phyloP scores from a whole-genome alignment of 495 filamentous ascomycete genomes.

The Penicillium pulvis region DNA sequence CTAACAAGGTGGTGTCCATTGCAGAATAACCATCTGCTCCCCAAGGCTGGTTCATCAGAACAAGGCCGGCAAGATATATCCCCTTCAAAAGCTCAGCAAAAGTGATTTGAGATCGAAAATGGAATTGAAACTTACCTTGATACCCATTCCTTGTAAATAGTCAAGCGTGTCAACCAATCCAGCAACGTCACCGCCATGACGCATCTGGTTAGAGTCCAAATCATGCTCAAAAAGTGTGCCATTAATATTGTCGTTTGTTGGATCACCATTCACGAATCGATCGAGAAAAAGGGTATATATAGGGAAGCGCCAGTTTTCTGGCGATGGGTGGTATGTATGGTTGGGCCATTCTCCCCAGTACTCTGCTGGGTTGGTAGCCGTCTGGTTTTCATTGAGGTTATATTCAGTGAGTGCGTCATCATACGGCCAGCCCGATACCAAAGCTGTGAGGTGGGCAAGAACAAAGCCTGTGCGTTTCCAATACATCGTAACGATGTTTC shows the following conservation, averaged over 20 bases:
- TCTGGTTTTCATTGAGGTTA: conserved; percentile 65
- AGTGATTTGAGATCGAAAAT: too few relatives aligned
- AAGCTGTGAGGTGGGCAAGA: conserved; percentile 31
- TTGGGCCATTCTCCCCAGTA: conserved; percentile 64
- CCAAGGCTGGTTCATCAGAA: conserved; percentile 75
- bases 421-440: conserved; percentile 53
- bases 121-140: conserved; percentile 52
- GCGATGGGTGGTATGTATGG: conserved; percentile 59
- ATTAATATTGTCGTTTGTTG: conserved; percentile 71
- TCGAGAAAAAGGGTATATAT: conserved; percentile 73
- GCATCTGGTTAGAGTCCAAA: conserved; percentile 66
- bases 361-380: conserved; percentile 59
- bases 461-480: conserved; percentile 31
- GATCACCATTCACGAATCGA: conserved; percentile 72
- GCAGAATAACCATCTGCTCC: conserved; percentile 67
- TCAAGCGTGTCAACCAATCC: conserved; percentile 68
- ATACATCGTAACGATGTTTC: conserved; percentile 29
- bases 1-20: conserved; percentile 69
- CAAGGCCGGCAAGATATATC: conserved; percentile 69
- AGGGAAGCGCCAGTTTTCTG: conserved; percentile 70
- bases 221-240: conserved; percentile 71
- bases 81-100: conserved; percentile 36
- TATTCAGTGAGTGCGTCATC: conserved; percentile 54
- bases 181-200: conserved; percentile 71
- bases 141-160: conserved; percentile 74